Base-by-base conservation (phyloP, 75 land plant species). In the Picea sitchensis region DNA sequence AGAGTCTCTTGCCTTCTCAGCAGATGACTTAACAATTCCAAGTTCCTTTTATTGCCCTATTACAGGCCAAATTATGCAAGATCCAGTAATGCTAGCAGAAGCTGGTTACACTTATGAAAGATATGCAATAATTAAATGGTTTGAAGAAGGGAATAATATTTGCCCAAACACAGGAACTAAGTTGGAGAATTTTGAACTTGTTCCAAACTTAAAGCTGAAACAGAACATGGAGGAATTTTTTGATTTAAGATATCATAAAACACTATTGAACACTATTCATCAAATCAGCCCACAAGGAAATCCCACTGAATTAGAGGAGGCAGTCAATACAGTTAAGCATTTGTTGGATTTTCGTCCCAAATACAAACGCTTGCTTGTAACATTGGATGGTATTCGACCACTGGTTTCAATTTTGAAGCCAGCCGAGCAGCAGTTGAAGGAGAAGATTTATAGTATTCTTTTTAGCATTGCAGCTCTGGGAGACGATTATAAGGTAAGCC, bases 11-110 rank as follows among this genome's bases (percentile, higher is more conserved):
- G 38, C 58, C 62, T 31, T 15, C 58, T 3, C 57, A 34, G 13
- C 81, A 26, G 81, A 62, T 64, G 76, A 75, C 31, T 75, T 75
- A 57, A 36, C 59, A 4, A 64, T 81, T 61, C 83, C 83, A 78
- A 51, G 41, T 59, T 63, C 83, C 47, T 81, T 78, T 79, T 78
- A 79, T 34, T 81, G 81, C 34, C 83, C 83, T 14, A 81, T 81
- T 32, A 81, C 83, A 56, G 44, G 71, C 11, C 80, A 81, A 72
- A 63, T 81, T 14, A 81, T 81, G 83, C 51, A 64, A 81, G 83
- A 81, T 58, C 83, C 81, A 8, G 83, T 81, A 58, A 68, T 81
- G 81, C 59, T 75, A 26, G 59, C 80, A 58, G 81, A 81, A 59
- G 80, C 47, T 41, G 83, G 83, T 54, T 23, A 78, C 58, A 80